phyloP scores from a whole-genome alignment of 108 stramenopile species.

The Pelagomonas calceolata region DNA sequence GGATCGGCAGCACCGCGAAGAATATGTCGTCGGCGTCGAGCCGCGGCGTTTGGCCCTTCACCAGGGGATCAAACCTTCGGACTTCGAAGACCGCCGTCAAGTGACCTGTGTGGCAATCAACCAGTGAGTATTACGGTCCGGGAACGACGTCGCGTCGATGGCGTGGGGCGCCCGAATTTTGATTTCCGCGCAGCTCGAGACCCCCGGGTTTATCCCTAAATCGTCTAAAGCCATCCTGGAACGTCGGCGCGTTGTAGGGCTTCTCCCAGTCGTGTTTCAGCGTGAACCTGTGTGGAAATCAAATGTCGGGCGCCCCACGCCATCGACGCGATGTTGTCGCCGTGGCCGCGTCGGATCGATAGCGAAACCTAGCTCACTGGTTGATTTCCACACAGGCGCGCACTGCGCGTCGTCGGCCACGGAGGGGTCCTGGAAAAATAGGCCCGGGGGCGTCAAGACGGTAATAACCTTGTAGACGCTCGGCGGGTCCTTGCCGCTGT shows the following conservation, averaged over 20 bases:
- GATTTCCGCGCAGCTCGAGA: neutral
- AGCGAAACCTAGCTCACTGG: too few relatives aligned
- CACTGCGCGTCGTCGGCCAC: conserved; percentile 6
- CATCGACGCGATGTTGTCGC: too few relatives aligned
- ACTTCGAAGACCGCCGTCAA: too few relatives aligned
- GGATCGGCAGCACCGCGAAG: conserved; percentile 6
- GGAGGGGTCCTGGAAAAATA: conserved; percentile 1
- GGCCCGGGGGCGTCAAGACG: conserved; percentile 1
- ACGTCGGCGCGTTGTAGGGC: neutral
- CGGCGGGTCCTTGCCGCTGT: neutral
- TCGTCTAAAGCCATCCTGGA: neutral
- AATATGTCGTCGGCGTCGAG: neutral
- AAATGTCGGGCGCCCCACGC: too few relatives aligned
- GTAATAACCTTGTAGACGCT: conserved; percentile 8
- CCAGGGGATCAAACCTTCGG: too few relatives aligned
- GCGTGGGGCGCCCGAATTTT: neutral
- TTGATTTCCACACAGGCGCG: too few relatives aligned
- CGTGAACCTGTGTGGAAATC: too few relatives aligned
- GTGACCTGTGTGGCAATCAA: too few relatives aligned
- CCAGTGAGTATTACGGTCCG: too few relatives aligned
- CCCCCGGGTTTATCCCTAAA: neutral
- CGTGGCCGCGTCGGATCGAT: neutral
- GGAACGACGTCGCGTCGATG: too few relatives aligned
- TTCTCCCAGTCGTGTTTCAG: conserved; percentile 3
- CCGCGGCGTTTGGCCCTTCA: too few relatives aligned